phyloP scores from a whole-genome alignment of 495 filamentous ascomycete species.

The Penicillium herquei region DNA sequence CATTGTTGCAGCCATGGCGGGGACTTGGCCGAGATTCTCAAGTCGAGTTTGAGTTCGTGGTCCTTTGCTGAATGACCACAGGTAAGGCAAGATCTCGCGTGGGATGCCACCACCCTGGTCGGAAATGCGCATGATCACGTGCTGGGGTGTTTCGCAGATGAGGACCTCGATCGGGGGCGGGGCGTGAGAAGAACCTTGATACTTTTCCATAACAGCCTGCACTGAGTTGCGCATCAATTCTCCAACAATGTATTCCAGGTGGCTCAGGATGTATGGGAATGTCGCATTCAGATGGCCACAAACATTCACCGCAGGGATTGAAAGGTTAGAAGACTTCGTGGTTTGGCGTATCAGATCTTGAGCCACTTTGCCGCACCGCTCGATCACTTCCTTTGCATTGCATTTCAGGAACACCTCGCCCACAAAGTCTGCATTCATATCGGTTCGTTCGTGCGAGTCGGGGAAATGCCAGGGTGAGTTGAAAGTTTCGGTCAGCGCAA shows the following conservation, averaged over 20 bases:
- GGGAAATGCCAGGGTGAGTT: constrained; percentile 90
- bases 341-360: constrained; percentile 66
- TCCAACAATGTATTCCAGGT: constrained; percentile 95
- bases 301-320: constrained; percentile 79
- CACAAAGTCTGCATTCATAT: constrained; percentile 78
- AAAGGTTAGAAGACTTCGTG: constrained; percentile 56
- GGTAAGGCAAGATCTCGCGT: constrained; percentile 75
- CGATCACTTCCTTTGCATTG: constrained; percentile 84
- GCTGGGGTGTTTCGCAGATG: constrained; percentile 89
- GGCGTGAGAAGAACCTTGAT: constrained; percentile 33
- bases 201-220: constrained; percentile 81
- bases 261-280: constrained; percentile 94
- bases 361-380: constrained; percentile 72
- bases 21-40: constrained; percentile 80
- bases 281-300: constrained; percentile 83
- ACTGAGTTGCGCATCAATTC: constrained; percentile 95
- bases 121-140: constrained; percentile 94
- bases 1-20: constrained; percentile 90
- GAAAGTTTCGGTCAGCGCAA: constrained; percentile 96
- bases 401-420: constrained; percentile 95
- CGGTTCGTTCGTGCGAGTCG: constrained; percentile 62
- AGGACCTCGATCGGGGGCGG: constrained; percentile 89
- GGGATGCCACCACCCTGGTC: constrained; percentile 94
- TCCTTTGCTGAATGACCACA: constrained; percentile 97
- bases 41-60: constrained; percentile 70